Evolutionary conservation across 805 yeast species (phyloP).

Genomic region (Nakazawaea ambrosiae): DNA sequence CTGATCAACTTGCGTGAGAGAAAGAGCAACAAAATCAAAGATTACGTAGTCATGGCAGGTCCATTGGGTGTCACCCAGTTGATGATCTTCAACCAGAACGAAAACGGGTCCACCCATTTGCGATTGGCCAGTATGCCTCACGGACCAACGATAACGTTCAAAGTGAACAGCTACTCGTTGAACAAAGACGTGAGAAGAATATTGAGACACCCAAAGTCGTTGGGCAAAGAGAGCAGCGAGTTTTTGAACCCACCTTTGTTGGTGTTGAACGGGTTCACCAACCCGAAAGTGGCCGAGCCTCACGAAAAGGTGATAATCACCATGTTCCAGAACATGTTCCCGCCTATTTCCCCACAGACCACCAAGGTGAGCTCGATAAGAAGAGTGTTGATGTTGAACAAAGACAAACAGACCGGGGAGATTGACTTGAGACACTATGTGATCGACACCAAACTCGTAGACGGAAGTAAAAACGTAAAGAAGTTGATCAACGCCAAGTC

Average conservation of each 20-base stretch:
- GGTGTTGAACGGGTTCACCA: slow-evolving; percentile 86
- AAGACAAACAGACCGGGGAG: slow-evolving; percentile 59
- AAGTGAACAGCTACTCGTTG: slow-evolving; percentile 68
- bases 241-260: slow-evolving; percentile 77
- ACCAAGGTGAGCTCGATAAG: slow-evolving; percentile 70
- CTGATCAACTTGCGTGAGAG: slow-evolving; percentile 85
- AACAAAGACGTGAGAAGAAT: slow-evolving; percentile 70
- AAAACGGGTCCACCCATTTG: slow-evolving; percentile 72
- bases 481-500: slow-evolving; percentile 58
- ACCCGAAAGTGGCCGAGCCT: slow-evolving; percentile 54
- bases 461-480: slow-evolving; percentile 65
- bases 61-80: slow-evolving; percentile 90
- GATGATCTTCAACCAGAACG: slow-evolving; percentile 77
- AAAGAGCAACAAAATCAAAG: slow-evolving; percentile 79
- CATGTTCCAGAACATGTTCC: slow-evolving; percentile 92
- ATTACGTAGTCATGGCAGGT: slow-evolving; percentile 97
- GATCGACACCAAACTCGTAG: slow-evolving; percentile 80
- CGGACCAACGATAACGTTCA: slow-evolving; percentile 90
- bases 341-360: slow-evolving; percentile 82
- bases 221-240: slow-evolving; percentile 57
- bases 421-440: slow-evolving; percentile 87
- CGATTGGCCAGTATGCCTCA: slow-evolving; percentile 84
- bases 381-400: slow-evolving; percentile 79
- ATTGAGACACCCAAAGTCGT: slow-evolving; percentile 72
- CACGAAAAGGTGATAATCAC: slow-evolving; percentile 82